Percentiles rank a stretch among this genome's conserved stretches.
These are phyloP conservation scores for Ophiostoma perfectum DNA, from an alignment of 2,329 filamentous ascomycete species.

Conservation along the genomic window DNA sequence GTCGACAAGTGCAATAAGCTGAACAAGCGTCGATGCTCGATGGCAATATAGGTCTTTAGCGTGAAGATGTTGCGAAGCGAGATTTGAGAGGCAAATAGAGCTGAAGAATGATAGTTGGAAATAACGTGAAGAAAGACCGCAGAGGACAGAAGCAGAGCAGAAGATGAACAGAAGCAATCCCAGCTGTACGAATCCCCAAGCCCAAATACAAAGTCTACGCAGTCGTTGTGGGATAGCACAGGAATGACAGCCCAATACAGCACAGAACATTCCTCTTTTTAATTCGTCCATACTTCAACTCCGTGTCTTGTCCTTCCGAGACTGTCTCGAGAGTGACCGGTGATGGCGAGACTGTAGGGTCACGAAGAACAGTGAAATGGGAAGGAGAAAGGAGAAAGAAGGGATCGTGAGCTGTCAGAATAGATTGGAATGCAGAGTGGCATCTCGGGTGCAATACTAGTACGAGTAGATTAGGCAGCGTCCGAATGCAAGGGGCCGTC, in stretches of 20 bases:
- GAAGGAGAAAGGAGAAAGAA: neutral
- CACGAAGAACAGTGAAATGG: neutral
- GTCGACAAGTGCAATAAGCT: too few species aligned
- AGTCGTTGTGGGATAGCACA: too few species aligned
- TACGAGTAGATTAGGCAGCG: neutral
- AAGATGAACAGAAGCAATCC: neutral
- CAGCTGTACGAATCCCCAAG: too few species aligned
- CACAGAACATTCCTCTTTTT: neutral
- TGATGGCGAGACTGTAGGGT: neutral
- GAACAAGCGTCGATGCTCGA: neutral
- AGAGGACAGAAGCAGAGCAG: neutral
- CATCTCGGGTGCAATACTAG: neutral
- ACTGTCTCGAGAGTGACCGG: slow-evolving; percentile 1
- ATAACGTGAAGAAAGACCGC: neutral
- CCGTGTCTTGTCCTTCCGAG: neutral
- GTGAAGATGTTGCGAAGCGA: slow-evolving; percentile 3
- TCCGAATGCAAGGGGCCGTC: neutral
- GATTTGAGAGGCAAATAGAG: neutral
- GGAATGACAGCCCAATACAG: neutral
- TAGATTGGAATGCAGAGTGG: neutral
- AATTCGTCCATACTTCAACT: neutral
- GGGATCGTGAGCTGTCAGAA: neutral
- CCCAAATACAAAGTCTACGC: too few species aligned
- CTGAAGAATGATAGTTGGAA: neutral
- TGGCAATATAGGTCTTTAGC: neutral